These are phyloP conservation scores for Scedosporium minutisporum DNA, from an alignment of 2,329 filamentous ascomycete species.

Conservation along the genomic window DNA sequence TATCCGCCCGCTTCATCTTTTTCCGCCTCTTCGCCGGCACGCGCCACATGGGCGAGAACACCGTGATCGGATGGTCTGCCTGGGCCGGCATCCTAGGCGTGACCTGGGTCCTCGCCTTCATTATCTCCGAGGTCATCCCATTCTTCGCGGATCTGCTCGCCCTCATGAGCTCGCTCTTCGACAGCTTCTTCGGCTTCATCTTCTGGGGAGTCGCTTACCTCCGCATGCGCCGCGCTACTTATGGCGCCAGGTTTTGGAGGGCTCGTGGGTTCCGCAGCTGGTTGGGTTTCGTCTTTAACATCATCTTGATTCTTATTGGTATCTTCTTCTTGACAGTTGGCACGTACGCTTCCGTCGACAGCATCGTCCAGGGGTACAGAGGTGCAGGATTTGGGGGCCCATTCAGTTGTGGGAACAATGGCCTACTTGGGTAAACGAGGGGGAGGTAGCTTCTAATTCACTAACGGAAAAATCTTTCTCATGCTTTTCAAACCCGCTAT, in stretches of 20 bases:
- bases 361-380: constrained; percentile 42
- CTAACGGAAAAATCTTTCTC: neutral
- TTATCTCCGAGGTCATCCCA: constrained; percentile 86
- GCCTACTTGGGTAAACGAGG: neutral
- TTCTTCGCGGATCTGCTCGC: constrained; percentile 77
- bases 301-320: constrained; percentile 63
- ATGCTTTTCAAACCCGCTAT: no score
- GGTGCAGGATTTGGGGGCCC: neutral
- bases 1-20: constrained; percentile 84
- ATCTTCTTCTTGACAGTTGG: constrained; percentile 74
- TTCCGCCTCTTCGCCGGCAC: constrained; percentile 78
- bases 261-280: neutral
- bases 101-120: constrained; percentile 81
- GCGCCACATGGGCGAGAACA: constrained; percentile 72
- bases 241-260: neutral
- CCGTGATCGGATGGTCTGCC: constrained; percentile 65
- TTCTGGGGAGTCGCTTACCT: constrained; percentile 84
- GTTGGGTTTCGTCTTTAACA: constrained; percentile 41
- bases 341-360: constrained; percentile 69
- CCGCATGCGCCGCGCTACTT: constrained; percentile 47
- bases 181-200: constrained; percentile 91
- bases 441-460: neutral
- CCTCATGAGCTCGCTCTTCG: constrained; percentile 79
- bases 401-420: neutral
- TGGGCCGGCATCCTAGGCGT: constrained; percentile 63